phyloP scores from a whole-genome alignment of 495 filamentous ascomycete species.

The Jackrogersella minutella region DNA sequence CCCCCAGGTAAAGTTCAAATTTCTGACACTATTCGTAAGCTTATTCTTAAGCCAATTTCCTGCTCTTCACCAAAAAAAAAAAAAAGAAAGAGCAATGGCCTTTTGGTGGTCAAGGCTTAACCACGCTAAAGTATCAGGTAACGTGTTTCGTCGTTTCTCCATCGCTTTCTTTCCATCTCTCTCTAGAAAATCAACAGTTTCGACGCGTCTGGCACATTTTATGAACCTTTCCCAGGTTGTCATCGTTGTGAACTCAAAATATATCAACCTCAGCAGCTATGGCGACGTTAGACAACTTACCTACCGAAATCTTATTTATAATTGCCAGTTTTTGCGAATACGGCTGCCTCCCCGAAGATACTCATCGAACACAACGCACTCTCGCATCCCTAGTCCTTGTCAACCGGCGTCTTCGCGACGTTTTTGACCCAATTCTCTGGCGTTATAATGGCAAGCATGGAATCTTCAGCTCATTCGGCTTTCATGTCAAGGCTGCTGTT shows the following conservation, averaged over 20 bases:
- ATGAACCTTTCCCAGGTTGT: background rate
- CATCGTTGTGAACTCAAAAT: background rate
- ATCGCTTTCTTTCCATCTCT: no score
- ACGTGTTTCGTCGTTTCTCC: background rate
- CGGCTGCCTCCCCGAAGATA: background rate
- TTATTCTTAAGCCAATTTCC: no score
- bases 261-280: background rate
- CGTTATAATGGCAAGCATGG: background rate
- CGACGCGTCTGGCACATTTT: background rate
- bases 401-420: constrained; percentile 15
- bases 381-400: constrained; percentile 16
- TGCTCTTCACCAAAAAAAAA: background rate
- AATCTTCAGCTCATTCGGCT: background rate
- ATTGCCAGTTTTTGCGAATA: background rate
- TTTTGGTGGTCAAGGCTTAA: background rate
- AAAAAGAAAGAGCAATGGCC: background rate
- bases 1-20: no score
- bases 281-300: background rate
- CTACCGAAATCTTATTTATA: constrained; percentile 1
- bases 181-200: background rate
- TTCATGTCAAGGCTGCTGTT: background rate
- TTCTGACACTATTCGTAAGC: no score
- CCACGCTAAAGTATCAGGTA: background rate
- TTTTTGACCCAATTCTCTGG: constrained; percentile 23
- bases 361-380: background rate